Conservation (phyloP, 805 yeast species). For the Zygosaccharomyces lentus region DNA sequence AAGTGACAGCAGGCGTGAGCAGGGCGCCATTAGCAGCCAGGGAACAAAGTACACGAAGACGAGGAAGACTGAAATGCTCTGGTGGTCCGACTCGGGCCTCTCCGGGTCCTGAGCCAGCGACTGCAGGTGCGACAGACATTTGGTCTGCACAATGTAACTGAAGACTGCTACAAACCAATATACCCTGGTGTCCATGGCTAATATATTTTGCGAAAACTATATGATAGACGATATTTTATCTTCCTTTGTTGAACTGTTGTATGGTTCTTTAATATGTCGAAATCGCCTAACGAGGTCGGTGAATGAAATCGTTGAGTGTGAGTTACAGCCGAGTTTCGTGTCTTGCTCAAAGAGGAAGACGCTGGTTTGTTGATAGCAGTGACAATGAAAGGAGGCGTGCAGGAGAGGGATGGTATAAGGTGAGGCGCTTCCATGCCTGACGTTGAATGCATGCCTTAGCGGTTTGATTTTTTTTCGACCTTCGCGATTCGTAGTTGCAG, state of each 20-base stretch:
- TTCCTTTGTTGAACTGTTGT: background rate
- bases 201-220: background rate
- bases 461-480: too few species aligned
- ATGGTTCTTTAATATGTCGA: background rate
- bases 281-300: background rate
- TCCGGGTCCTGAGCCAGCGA: slow-evolving; percentile 9
- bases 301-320: slow-evolving; percentile 3
- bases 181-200: slow-evolving; percentile 13
- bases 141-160: slow-evolving; percentile 31
- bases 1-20: slow-evolving; percentile 11
- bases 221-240: background rate
- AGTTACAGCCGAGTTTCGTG: slow-evolving; percentile 4
- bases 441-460: too few species aligned
- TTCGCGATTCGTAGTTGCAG: too few species aligned
- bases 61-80: slow-evolving; percentile 19
- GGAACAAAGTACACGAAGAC: slow-evolving; percentile 26
- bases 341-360: slow-evolving; percentile 3
- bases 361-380: background rate
- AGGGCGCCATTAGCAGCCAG: slow-evolving; percentile 27
- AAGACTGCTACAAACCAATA: slow-evolving; percentile 28
- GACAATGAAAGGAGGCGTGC: background rate
- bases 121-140: slow-evolving; percentile 24
- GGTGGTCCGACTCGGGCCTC: slow-evolving; percentile 13
- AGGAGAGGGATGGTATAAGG: too few species aligned
- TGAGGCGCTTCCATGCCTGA: too few species aligned